A percentile compares a stretch with the other conserved stretches of the same genome.
Evolutionary conservation across 805 yeast species (phyloP).

Genomic region (Saccharomycopsis fibuligera): DNA sequence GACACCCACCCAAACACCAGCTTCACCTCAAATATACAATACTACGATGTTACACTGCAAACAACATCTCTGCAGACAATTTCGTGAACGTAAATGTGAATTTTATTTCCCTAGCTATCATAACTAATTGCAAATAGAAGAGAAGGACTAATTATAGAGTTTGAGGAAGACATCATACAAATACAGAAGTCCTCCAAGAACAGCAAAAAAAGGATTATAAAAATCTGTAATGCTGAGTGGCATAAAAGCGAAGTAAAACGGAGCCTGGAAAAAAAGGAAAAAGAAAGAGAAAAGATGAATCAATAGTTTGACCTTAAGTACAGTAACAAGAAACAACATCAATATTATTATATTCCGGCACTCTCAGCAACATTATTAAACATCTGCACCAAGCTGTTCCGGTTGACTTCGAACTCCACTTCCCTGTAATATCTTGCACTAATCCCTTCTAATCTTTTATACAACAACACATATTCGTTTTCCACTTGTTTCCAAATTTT

Average conservation of each 20-base stretch:
- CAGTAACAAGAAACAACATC: background rate
- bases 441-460: constrained; percentile 47
- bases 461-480: constrained; percentile 50
- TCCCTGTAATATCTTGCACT: constrained; percentile 48
- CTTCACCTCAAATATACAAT: too few relatives aligned
- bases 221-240: too few relatives aligned
- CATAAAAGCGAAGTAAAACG: too few relatives aligned
- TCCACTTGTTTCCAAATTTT: constrained; percentile 68
- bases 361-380: constrained; percentile 7
- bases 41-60: too few relatives aligned
- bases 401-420: constrained; percentile 42
- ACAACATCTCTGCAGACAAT: too few relatives aligned
- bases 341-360: background rate
- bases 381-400: constrained; percentile 43
- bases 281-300: background rate
- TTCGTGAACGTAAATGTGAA: too few relatives aligned
- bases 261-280: too few relatives aligned
- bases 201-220: background rate
- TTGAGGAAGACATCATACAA: too few relatives aligned
- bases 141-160: too few relatives aligned
- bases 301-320: background rate
- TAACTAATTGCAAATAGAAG: too few relatives aligned
- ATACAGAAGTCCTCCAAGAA: background rate
- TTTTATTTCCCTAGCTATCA: too few relatives aligned
- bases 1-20: too few relatives aligned